Base-by-base conservation (phyloP, 1,284 basidiomycete genomes). In the Meira miltonrushii region DNA sequence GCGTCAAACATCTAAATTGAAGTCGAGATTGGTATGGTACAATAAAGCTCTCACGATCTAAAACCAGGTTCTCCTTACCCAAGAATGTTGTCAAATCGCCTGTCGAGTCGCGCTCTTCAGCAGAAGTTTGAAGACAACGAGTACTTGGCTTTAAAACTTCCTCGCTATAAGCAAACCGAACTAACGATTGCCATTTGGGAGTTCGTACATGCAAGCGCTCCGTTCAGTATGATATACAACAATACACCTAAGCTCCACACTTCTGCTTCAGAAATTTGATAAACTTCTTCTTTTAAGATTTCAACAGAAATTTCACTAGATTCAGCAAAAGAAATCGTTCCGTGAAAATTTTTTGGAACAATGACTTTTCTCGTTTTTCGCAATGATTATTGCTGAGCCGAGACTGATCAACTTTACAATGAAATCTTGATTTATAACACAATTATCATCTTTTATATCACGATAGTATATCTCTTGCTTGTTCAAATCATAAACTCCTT, bases 371-470 rank as follows among this genome's bases (percentile, higher is more conserved):
- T 84, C 79, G 12, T 80, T 77, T 1, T 85, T 85, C 74, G 92
- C 85, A 55, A 85, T 85, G 66, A 89, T 84, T 37, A 87, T 87
- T 23, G 90, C 90, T 64, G 88, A 89, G 52, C 91, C 90, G 79
- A 94, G 94, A 80, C 94, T 92, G 74, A 94, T 91, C 54, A 94
- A 83, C 78, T 94, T 94, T 73, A 93, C 88, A 61, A 57, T 64
- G 55, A 67, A 66, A 44, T 69, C 66, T 55, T 81, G 81, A 77
- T 92, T 89, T 59, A 94, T 86, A 57, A 93, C 87, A 39, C 69
- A 71, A 63, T 95, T 95, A 79, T 95, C 91, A 73, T 94, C 92
- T 78, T 95, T 95, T 79, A 95, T 88, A 75, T 95, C 91, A 53
- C 92, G 87, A 77, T 94, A 92, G 21, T 85, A 85, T 62, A 93